Conservation (phyloP, 1,139 yeast genomes). For the Saccharomyces pastorianus region DNA sequence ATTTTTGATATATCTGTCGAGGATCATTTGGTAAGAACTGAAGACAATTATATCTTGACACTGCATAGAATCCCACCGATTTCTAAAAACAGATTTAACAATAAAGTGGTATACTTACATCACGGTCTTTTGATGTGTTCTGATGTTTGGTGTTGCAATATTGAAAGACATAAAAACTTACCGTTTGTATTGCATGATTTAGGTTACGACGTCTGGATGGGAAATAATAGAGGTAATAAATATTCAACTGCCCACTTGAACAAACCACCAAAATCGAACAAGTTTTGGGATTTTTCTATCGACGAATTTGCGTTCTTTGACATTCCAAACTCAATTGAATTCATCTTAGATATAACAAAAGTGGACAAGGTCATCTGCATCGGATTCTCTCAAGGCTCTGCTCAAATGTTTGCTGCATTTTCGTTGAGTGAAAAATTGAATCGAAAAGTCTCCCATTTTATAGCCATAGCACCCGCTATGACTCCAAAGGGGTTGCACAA, state of each 20-base stretch:
- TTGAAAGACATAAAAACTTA: constrained; percentile 52
- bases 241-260: constrained; percentile 53
- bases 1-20: constrained; percentile 57
- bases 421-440: constrained; percentile 50
- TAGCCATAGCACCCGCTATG: constrained; percentile 89
- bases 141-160: constrained; percentile 79
- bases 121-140: constrained; percentile 89
- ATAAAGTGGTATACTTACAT: constrained; percentile 65
- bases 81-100: constrained; percentile 27
- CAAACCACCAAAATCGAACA: constrained; percentile 32
- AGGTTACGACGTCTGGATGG: constrained; percentile 90
- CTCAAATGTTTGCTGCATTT: constrained; percentile 69
- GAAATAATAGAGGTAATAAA: constrained; percentile 85
- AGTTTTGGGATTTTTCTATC: constrained; percentile 77
- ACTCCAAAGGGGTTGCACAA: constrained; percentile 83
- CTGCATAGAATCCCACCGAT: constrained; percentile 45
- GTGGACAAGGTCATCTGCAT: constrained; percentile 49
- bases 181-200: constrained; percentile 71
- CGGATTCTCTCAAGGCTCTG: constrained; percentile 89
- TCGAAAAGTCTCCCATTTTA: constrained; percentile 56
- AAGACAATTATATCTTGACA: constrained; percentile 48
- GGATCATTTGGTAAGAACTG: constrained; percentile 49
- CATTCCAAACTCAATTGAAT: constrained; percentile 66
- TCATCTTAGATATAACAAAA: constrained; percentile 44
- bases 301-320: constrained; percentile 83